Conservation (phyloP, 768 basidiomycete species). For the Tulasnella sp. region DNA sequence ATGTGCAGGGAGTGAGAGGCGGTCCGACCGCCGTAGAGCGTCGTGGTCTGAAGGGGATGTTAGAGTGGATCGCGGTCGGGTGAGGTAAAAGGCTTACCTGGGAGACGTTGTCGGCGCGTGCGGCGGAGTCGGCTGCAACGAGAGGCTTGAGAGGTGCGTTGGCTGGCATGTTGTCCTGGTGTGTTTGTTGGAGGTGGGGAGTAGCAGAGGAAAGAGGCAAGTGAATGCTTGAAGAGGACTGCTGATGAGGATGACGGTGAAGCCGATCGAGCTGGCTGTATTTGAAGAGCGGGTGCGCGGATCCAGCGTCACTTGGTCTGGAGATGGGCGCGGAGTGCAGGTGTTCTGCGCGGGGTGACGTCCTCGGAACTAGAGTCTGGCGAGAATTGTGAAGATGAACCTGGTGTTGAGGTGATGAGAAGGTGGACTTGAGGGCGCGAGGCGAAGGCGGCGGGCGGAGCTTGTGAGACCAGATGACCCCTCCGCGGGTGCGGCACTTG, state of each 20-base stretch:
- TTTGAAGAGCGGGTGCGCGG: not conserved
- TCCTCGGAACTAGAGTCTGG: not conserved
- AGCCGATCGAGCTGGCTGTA: not conserved
- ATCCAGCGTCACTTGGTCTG: not conserved
- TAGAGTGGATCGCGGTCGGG: not conserved
- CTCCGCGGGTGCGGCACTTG: not conserved
- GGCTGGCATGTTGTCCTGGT: not conserved
- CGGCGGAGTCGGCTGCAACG: constrained; percentile 3
- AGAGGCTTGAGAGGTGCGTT: constrained; percentile 1
- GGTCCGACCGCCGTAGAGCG: constrained; percentile 20
- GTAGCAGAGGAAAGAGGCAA: not conserved
- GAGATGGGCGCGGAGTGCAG: not conserved
- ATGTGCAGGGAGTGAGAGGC: constrained; percentile 32
- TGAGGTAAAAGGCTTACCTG: not conserved
- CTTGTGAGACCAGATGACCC: not conserved
- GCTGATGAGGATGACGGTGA: not conserved
- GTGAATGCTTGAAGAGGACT: not conserved
- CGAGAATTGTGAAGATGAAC: not conserved
- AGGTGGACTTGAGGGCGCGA: not conserved
- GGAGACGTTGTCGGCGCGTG: not conserved
- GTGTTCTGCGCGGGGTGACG: not conserved
- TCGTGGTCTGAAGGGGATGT: not conserved
- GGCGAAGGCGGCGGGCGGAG: not conserved
- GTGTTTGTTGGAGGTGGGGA: not conserved
- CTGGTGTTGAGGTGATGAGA: not conserved